Percentiles rank a stretch among this genome's conserved stretches.
Evolutionary conservation across 139 green algal species (phyloP).

Genomic region (Chlamydomonas schloesseri): DNA sequence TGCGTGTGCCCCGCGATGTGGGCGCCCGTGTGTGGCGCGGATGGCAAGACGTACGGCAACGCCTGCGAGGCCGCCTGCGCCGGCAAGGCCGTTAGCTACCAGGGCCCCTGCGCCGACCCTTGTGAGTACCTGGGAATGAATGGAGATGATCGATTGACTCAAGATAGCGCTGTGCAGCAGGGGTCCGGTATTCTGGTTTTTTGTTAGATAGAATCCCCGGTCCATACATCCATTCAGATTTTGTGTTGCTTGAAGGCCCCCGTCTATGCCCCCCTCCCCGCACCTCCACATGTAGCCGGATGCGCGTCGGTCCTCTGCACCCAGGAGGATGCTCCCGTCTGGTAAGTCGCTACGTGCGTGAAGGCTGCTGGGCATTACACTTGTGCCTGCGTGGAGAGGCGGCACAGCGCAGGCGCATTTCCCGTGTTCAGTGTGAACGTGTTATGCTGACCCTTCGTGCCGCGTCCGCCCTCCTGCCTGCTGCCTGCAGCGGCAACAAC

Average conservation of each 20-base stretch:
- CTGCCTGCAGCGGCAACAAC: background rate
- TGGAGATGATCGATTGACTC: too few relatives aligned
- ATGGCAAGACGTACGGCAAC: background rate
- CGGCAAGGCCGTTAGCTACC: background rate
- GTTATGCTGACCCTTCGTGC: too few relatives aligned
- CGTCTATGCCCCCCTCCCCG: too few relatives aligned
- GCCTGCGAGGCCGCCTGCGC: background rate
- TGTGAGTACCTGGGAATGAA: background rate
- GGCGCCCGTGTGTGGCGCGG: background rate
- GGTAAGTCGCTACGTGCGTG: too few relatives aligned
- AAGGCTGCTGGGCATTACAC: too few relatives aligned
- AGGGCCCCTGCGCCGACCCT: background rate
- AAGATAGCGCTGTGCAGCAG: background rate
- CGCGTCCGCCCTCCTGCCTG: too few relatives aligned
- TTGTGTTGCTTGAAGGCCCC: background rate
- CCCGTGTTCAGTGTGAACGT: too few relatives aligned
- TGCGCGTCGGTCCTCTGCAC: background rate
- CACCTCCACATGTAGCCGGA: background rate
- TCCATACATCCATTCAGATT: background rate
- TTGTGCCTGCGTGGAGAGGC: too few relatives aligned
- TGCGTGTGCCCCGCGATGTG: too few relatives aligned
- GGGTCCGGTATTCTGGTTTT: too few relatives aligned
- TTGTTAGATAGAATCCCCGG: background rate
- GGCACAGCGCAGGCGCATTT: too few relatives aligned
- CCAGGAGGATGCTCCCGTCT: background rate